Percentiles rank a stretch among this genome's conserved stretches.
Evolutionary conservation across 1,284 basidiomycete genomes (phyloP).

Genomic region (Moesziomyces sp.): DNA sequence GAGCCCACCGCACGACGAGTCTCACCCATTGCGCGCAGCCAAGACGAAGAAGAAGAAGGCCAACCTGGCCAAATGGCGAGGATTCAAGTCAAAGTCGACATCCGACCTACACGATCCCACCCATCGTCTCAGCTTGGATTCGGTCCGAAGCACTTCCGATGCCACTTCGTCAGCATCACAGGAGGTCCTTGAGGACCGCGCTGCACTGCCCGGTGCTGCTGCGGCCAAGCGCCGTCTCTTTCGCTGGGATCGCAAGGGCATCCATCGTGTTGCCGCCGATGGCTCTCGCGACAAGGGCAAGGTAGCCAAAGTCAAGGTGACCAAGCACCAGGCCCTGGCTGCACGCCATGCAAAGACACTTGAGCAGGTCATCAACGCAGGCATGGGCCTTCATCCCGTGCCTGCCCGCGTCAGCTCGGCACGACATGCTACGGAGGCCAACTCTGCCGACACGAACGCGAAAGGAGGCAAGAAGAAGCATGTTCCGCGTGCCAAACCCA

Average conservation of each 20-base stretch:
- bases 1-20: not conserved
- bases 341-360: constrained; percentile 58
- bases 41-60: constrained; percentile 7
- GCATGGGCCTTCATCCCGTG: constrained; percentile 45
- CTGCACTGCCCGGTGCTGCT: constrained; percentile 28
- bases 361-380: constrained; percentile 59
- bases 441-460: not conserved
- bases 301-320: constrained; percentile 47
- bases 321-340: constrained; percentile 49
- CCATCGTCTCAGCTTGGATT: constrained; percentile 25
- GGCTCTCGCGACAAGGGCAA: constrained; percentile 22
- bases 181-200: constrained; percentile 14
- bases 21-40: not conserved
- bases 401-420: constrained; percentile 24
- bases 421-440: not conserved
- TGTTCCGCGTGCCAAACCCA: constrained; percentile 16
- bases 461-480: constrained; percentile 40
- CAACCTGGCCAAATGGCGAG: constrained; percentile 20
- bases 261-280: constrained; percentile 17
- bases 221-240: constrained; percentile 42
- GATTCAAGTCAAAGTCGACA: constrained; percentile 32
- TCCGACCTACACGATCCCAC: constrained; percentile 16
- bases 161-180: constrained; percentile 9
- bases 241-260: constrained; percentile 44
- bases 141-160: constrained; percentile 9